Evolutionary conservation across 768 basidiomycete genomes (phyloP).

Genomic region (Suillus spraguei): DNA sequence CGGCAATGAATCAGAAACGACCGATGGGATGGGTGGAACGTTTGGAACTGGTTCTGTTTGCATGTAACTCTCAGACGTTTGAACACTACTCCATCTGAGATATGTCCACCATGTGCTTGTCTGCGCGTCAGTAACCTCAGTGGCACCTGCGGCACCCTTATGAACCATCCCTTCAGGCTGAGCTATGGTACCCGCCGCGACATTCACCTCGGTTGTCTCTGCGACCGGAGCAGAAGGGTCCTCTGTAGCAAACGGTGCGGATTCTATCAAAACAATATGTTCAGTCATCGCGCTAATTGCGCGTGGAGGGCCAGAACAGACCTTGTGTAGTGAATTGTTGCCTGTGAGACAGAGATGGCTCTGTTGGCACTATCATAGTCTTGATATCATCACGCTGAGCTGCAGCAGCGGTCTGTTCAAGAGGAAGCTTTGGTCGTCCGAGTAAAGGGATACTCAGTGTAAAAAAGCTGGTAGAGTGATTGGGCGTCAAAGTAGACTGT

Average conservation of each 20-base stretch:
- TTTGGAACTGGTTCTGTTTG: constrained; percentile 3
- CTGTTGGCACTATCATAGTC: constrained; percentile 2
- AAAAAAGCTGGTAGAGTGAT: constrained; percentile 48
- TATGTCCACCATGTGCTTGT: constrained; percentile 51
- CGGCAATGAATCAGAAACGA: constrained; percentile 14
- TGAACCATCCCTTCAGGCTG: constrained; percentile 19
- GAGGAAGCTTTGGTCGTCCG: constrained; percentile 46
- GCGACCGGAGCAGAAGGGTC: constrained; percentile 1
- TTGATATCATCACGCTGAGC: constrained; percentile 16
- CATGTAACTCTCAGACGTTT: constrained; percentile 12
- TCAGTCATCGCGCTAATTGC: not conserved
- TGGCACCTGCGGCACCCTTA: constrained; percentile 14
- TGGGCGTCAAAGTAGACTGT: constrained; percentile 25
- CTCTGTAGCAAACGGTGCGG: not conserved
- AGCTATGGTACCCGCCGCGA: constrained; percentile 5
- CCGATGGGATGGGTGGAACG: constrained; percentile 6
- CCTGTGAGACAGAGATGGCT: constrained; percentile 3
- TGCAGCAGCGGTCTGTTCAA: constrained; percentile 32
- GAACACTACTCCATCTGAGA: constrained; percentile 41
- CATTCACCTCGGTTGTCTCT: constrained; percentile 9
- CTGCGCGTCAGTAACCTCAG: constrained; percentile 12
- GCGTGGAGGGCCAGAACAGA: constrained; percentile 14
- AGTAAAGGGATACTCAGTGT: constrained; percentile 51
- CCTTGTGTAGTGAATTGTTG: constrained; percentile 17
- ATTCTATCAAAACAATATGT: constrained; percentile 6